Evolutionary conservation across 352 stramenopile genomes (phyloP), one percentile per base, ranked within the genome.

Genomic region (Elongisporangium undulatum): DNA sequence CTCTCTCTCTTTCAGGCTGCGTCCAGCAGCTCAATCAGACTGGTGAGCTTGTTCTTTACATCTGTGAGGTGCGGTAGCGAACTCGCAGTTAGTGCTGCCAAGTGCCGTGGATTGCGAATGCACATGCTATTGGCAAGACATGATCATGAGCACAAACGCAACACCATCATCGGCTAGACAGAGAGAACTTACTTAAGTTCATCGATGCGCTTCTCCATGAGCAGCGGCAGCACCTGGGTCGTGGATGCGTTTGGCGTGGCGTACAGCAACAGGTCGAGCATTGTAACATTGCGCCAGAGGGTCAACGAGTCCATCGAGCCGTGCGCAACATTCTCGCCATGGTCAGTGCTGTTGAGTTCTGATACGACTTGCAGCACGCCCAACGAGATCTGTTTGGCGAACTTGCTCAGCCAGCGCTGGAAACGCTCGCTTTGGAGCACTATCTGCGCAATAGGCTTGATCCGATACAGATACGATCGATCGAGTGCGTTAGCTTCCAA

Each of bases 131-230:
- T n/a, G 17, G 17, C n/a, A 56, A 5, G 16, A 4, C 49, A 38
- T 4, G 3, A 16, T 20, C 4, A 54, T 20, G 61, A 60, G 38
- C 15, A 1, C 12, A 19, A 51, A 49, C 34, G 19, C n/a, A 51
- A 59, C n/a, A 34, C 7, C 53, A 59, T 8, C 0, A 65, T 38
- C 13, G 13, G 39, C 17, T 24, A 3, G 49, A 53, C 49, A 26
- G 49, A n/a, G n/a, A 16, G 12, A 4, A 64, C 78, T 54, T 58
- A 89, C 79, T 87, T 71, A 48, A 89, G 64, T 59, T 74, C 75
- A 51, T 87, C 77, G 21, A 69, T 64, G 49, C 66, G 72, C 4
- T 56, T 62, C 20, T 61, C 67, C 12, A 67, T 24, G 6, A 85
- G 51, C 21, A 72, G 34, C 4, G 55, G 39, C 17, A 78, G 62